phyloP scores from a whole-genome alignment of 2,329 filamentous ascomycete genomes.

The Drechslera avenae region DNA sequence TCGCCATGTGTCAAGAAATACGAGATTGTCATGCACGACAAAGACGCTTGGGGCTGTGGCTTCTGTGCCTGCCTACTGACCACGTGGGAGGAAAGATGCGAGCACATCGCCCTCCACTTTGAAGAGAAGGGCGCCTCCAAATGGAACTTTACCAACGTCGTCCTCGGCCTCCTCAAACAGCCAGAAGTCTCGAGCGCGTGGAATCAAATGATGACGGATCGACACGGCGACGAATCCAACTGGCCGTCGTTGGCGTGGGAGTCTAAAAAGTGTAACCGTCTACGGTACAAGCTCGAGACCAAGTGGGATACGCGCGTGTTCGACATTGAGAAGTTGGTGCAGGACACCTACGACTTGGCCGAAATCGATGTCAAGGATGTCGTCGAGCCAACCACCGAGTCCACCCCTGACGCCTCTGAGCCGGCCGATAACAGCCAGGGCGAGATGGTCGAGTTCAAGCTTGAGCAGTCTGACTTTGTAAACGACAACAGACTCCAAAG shows the following conservation, averaged over 20 bases:
- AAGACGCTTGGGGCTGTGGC: conserved; percentile 71
- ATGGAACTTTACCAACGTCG: conserved; percentile 72
- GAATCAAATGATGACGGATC: conserved; percentile 60
- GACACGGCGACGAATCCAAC: conserved; percentile 61
- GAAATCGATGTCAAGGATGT: conserved; percentile 40
- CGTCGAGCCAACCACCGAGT: conserved; percentile 31
- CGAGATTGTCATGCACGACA: conserved; percentile 60
- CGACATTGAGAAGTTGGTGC: conserved; percentile 63
- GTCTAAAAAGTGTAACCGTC: conserved; percentile 65
- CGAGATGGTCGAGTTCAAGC: conserved; percentile 45
- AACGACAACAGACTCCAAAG: conserved; percentile 35
- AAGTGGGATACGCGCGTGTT: conserved; percentile 61
- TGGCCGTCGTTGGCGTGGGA: conserved; percentile 61
- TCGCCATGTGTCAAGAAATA: conserved; percentile 48
- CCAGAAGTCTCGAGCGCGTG: conserved; percentile 65
- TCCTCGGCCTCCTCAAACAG: conserved; percentile 71
- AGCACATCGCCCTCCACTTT: conserved; percentile 71
- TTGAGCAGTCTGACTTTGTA: conserved; percentile 32
- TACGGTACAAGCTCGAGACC: conserved; percentile 69
- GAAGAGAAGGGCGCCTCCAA: conserved; percentile 66
- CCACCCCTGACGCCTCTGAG: conserved; percentile 32
- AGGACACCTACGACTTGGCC: conserved; percentile 63
- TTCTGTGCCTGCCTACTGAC: conserved; percentile 69
- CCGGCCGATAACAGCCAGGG: conserved; percentile 33
- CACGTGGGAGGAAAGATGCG: conserved; percentile 69